Conservation (phyloP, 208 protist genomes). For the Crithidia mellificae region DNA sequence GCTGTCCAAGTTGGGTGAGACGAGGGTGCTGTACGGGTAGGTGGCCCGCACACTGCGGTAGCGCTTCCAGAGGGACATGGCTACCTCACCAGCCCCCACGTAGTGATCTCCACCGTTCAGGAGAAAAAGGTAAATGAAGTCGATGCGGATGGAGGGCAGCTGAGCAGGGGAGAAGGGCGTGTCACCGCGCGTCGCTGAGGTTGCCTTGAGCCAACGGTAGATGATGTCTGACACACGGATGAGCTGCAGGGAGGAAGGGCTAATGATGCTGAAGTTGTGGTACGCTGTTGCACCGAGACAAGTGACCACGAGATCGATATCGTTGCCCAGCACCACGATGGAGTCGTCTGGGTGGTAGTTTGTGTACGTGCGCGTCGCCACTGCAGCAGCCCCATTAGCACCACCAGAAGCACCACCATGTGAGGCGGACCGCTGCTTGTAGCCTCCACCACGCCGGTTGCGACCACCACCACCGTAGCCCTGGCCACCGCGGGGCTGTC, state of each 20-base stretch:
- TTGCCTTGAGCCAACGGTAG: constrained; percentile 75
- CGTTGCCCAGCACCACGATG: constrained; percentile 77
- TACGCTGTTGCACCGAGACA: constrained; percentile 82
- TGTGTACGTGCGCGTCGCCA: not conserved
- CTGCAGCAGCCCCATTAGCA: not conserved
- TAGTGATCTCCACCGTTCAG: constrained; percentile 90
- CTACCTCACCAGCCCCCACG: constrained; percentile 78
- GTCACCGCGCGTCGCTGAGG: constrained; percentile 41
- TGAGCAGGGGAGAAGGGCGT: constrained; percentile 36
- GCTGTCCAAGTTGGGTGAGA: constrained; percentile 44
- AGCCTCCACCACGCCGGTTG: not conserved
- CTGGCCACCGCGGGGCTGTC: not conserved
- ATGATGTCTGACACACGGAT: constrained; percentile 75
- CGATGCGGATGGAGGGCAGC: constrained; percentile 77
- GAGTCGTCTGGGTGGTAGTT: constrained; percentile 70
- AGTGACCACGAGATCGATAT: constrained; percentile 86
- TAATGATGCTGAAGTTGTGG: constrained; percentile 80
- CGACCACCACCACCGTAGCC: not conserved
- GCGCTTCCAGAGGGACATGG: constrained; percentile 68
- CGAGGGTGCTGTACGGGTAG: constrained; percentile 53
- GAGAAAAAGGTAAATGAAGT: constrained; percentile 86
- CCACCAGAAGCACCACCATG: not conserved
- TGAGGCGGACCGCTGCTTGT: not conserved
- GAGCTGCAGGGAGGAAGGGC: constrained; percentile 80
- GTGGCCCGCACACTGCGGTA: constrained; percentile 72